Conservation (phyloP, 2,329 filamentous ascomycete species). For the Clonostachys chloroleuca region DNA sequence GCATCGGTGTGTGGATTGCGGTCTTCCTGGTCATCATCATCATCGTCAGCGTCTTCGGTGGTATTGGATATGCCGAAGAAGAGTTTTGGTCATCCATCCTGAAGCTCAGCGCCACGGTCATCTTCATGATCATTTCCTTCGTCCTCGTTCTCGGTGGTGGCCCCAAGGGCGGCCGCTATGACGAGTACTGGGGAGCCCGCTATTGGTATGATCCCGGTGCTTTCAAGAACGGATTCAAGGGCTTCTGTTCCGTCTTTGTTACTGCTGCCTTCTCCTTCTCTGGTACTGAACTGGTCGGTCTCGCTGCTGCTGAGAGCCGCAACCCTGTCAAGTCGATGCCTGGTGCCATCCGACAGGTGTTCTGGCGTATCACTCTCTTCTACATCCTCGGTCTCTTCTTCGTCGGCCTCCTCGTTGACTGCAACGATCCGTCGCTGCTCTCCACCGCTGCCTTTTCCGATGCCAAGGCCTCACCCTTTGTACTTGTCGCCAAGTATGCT, state of each 20-base stretch:
- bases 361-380: slow-evolving; percentile 42
- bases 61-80: slow-evolving; percentile 43
- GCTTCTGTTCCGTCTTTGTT: slow-evolving; percentile 63
- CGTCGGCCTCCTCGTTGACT: slow-evolving; percentile 34
- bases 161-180: slow-evolving; percentile 32
- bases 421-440: slow-evolving; percentile 33
- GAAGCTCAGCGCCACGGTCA: slow-evolving; percentile 48
- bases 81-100: slow-evolving; percentile 48
- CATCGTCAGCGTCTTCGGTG: slow-evolving; percentile 45
- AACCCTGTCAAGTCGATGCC: slow-evolving; percentile 68
- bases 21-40: slow-evolving; percentile 43
- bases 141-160: slow-evolving; percentile 51
- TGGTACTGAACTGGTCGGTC: slow-evolving; percentile 62
- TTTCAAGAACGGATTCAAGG: slow-evolving; percentile 66
- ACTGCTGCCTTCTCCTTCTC: slow-evolving; percentile 65
- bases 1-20: slow-evolving; percentile 42
- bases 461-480: slow-evolving; percentile 39
- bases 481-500: slow-evolving; percentile 40
- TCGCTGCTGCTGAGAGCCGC: slow-evolving; percentile 61
- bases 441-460: slow-evolving; percentile 14
- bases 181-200: slow-evolving; percentile 31
- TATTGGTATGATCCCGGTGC: slow-evolving; percentile 35
- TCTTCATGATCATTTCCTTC: slow-evolving; percentile 55
- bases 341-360: slow-evolving; percentile 70
- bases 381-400: slow-evolving; percentile 39